phyloP scores from a whole-genome alignment of 2,329 filamentous ascomycete species.

The Aspergillus sp. region DNA sequence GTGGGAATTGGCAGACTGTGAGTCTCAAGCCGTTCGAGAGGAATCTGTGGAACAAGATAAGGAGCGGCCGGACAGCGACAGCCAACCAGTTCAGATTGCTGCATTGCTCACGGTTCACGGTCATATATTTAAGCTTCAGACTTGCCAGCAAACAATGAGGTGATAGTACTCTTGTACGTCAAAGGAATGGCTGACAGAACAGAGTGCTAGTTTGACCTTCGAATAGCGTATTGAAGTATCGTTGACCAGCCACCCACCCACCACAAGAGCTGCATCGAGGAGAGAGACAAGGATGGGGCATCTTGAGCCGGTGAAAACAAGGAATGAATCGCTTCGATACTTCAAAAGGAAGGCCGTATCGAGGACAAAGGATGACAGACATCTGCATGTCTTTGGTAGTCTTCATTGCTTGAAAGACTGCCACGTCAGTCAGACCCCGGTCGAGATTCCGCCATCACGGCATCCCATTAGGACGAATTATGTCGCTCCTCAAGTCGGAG shows the following conservation, averaged over 20 bases:
- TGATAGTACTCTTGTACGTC: neutral
- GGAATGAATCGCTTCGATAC: constrained; percentile 9
- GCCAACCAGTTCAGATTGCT: constrained; percentile 12
- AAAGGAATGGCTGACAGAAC: neutral
- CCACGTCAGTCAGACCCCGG: constrained; percentile 38
- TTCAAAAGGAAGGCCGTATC: constrained; percentile 15
- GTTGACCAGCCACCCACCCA: neutral
- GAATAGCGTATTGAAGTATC: neutral
- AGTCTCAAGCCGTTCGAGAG: neutral
- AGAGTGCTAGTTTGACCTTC: neutral
- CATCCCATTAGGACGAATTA: constrained; percentile 16
- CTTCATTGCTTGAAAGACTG: constrained; percentile 25
- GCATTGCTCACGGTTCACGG: neutral
- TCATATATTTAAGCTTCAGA: constrained; percentile 15
- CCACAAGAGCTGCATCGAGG: neutral
- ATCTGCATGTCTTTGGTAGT: constrained; percentile 15
- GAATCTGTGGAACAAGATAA: constrained; percentile 17
- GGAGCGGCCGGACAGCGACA: constrained; percentile 5
- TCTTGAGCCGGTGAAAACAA: neutral
- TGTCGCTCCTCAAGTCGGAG: constrained; percentile 9
- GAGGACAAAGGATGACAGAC: constrained; percentile 17
- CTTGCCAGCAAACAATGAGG: constrained; percentile 16
- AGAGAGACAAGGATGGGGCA: neutral
- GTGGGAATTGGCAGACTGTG: neutral
- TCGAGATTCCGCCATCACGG: constrained; percentile 17